Percentiles rank a stretch among this genome's conserved stretches.
These are phyloP conservation scores for Populus deltoides DNA, from an alignment of 345 rosid species.

Conservation along the genomic window DNA sequence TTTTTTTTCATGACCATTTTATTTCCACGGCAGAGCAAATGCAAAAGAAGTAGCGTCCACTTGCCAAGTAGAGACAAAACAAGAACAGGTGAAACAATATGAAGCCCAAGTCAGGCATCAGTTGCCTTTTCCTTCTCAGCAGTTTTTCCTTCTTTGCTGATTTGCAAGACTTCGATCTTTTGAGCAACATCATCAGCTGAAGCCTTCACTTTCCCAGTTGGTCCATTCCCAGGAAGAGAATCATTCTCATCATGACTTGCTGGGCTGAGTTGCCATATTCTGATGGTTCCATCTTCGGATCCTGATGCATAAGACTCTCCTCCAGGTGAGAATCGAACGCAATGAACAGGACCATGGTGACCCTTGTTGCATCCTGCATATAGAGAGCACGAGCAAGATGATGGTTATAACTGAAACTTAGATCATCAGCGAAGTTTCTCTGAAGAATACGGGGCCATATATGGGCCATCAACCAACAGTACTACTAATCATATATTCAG, in stretches of 20 bases:
- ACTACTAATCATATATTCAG: not conserved
- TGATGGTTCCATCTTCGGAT: slow-evolving; percentile 90
- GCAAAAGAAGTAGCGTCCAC: not conserved
- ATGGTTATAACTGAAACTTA: slow-evolving; percentile 5
- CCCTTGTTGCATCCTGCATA: slow-evolving; percentile 92
- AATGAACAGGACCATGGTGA: slow-evolving; percentile 97
- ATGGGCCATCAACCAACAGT: not conserved
- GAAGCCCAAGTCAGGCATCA: not conserved
- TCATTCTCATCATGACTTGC: slow-evolving; percentile 20
- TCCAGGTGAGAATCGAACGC: slow-evolving; percentile 86
- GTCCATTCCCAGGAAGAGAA: slow-evolving; percentile 7
- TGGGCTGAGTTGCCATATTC: slow-evolving; percentile 59
- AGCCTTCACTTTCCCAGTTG: slow-evolving; percentile 21
- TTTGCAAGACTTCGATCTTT: slow-evolving; percentile 26
- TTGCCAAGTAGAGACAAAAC: slow-evolving; percentile 6
- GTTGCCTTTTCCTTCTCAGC: slow-evolving; percentile 9
- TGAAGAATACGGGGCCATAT: not conserved
- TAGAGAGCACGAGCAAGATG: not conserved
- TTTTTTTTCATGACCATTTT: not conserved
- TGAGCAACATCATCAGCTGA: slow-evolving; percentile 22
- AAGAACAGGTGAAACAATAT: not conserved
- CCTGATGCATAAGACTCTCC: slow-evolving; percentile 96
- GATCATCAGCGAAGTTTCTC: not conserved
- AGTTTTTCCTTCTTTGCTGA: slow-evolving; percentile 20
- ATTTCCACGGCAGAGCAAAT: slow-evolving; percentile 3